A percentile compares a stretch with the other conserved stretches of the same genome.
These are phyloP conservation scores for Andrographis paniculata DNA, from an alignment of 305 asterid species.

Conservation along the genomic window DNA sequence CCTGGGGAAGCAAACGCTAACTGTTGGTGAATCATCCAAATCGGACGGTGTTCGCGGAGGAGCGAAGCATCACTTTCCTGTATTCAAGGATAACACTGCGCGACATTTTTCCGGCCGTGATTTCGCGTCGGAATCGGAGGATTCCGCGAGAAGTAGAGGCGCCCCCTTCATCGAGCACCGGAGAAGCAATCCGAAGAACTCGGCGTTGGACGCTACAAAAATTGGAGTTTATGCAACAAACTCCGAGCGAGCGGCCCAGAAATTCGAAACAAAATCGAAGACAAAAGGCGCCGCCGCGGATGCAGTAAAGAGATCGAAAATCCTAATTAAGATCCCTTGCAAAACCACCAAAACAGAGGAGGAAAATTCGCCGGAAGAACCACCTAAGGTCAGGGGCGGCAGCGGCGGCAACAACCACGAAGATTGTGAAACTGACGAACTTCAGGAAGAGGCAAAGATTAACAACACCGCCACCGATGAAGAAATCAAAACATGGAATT, in stretches of 20 bases:
- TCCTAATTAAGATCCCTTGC: slow-evolving; percentile 38
- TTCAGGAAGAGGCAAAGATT: slow-evolving; percentile 21
- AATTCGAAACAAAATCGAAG: slow-evolving; percentile 30
- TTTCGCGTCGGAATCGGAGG: slow-evolving; percentile 22
- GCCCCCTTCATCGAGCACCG: slow-evolving; percentile 25
- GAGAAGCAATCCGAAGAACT: slow-evolving; percentile 22
- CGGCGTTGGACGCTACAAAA: slow-evolving; percentile 18
- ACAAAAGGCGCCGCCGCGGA: slow-evolving; percentile 22
- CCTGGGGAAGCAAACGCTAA: slow-evolving; percentile 24
- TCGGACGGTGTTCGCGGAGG: slow-evolving; percentile 21
- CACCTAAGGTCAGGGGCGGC: slow-evolving; percentile 16
- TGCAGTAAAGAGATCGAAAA: slow-evolving; percentile 39
- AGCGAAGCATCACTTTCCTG: slow-evolving; percentile 17
- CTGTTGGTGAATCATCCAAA: slow-evolving; percentile 25
- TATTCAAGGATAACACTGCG: slow-evolving; percentile 18
- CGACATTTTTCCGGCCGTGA: slow-evolving; percentile 24
- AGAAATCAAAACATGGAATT: slow-evolving; percentile 77
- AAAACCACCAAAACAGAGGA: slow-evolving; percentile 26
- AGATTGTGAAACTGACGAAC: slow-evolving; percentile 21
- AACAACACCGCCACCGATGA: slow-evolving; percentile 28
- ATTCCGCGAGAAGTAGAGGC: slow-evolving; percentile 20
- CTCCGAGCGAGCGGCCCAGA: slow-evolving; percentile 23
- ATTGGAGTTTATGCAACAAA: slow-evolving; percentile 18
- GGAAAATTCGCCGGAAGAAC: slow-evolving; percentile 21
- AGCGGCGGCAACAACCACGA: too few species aligned